Evolutionary conservation across 2,329 filamentous ascomycete species (phyloP).

Genomic region (Talaromyces sp.): DNA sequence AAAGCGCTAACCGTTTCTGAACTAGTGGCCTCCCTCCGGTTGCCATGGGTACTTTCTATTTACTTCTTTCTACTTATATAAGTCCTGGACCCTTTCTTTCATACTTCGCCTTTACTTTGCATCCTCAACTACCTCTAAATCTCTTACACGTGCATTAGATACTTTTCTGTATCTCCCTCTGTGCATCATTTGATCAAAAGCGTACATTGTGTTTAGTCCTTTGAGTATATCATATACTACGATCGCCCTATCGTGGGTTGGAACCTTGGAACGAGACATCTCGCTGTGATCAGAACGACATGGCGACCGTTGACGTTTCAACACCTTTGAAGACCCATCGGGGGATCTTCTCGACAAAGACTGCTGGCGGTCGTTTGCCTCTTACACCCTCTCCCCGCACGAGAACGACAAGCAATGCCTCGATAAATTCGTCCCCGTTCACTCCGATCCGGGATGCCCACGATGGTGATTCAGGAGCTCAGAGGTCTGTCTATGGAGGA

Average conservation of each 20-base stretch:
- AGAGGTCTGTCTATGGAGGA: constrained; percentile 72
- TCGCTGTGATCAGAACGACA: constrained; percentile 39
- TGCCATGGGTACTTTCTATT: constrained; percentile 43
- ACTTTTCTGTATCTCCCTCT: constrained; percentile 26
- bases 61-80: constrained; percentile 25
- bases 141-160: constrained; percentile 33
- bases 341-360: constrained; percentile 86
- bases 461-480: constrained; percentile 53
- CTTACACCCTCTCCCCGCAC: constrained; percentile 83
- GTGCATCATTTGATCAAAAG: constrained; percentile 24
- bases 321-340: constrained; percentile 94
- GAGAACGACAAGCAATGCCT: constrained; percentile 50
- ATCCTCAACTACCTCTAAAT: constrained; percentile 24
- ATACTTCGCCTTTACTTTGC: constrained; percentile 20
- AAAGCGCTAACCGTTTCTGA: constrained; percentile 37
- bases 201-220: neutral
- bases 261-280: neutral
- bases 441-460: constrained; percentile 65
- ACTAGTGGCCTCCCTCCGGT: constrained; percentile 30
- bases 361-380: constrained; percentile 90
- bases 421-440: constrained; percentile 68
- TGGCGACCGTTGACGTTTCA: constrained; percentile 80
- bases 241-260: constrained; percentile 26
- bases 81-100: constrained; percentile 17
- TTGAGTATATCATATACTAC: constrained; percentile 36